Evolutionary conservation across 2,329 filamentous ascomycete species (phyloP).

Genomic region (Cladophialophora chaetospira): DNA sequence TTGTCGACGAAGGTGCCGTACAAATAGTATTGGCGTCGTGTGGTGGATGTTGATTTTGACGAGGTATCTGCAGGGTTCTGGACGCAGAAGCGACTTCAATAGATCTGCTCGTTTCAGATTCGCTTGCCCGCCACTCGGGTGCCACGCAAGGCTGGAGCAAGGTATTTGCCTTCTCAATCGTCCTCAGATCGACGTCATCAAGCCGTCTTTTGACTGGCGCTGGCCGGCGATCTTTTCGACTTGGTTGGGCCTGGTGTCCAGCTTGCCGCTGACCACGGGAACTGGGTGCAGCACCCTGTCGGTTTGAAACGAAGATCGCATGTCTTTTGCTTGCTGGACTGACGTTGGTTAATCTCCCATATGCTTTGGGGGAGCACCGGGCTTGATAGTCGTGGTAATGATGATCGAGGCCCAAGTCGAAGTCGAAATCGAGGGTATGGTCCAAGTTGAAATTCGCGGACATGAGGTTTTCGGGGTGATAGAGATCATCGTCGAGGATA

Average conservation of each 20-base stretch:
- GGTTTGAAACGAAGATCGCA: constrained; percentile 5
- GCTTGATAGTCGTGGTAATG: constrained; percentile 8
- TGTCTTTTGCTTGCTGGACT: constrained; percentile 8
- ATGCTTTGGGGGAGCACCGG: constrained; percentile 11
- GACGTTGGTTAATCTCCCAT: constrained; percentile 11
- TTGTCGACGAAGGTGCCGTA: not conserved
- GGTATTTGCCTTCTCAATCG: constrained; percentile 4
- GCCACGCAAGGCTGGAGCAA: constrained; percentile 8
- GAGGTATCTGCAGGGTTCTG: constrained; percentile 4
- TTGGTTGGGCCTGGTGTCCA: not conserved
- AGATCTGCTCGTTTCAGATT: constrained; percentile 6
- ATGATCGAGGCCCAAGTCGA: constrained; percentile 11
- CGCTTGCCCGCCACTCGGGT: not conserved
- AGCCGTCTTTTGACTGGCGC: not conserved
- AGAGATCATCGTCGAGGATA: constrained; percentile 26
- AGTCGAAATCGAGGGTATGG: constrained; percentile 19
- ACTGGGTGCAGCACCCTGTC: not conserved
- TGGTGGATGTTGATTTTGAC: not conserved
- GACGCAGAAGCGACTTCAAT: not conserved
- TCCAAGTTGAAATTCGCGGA: constrained; percentile 18
- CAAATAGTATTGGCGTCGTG: not conserved
- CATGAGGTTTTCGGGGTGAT: constrained; percentile 19
- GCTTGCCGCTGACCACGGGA: not conserved
- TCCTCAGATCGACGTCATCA: constrained; percentile 17
- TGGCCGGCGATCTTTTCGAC: constrained; percentile 8